Evolutionary conservation across 257 asterid genomes (phyloP).

Genomic region (Linderniella brevidens): DNA sequence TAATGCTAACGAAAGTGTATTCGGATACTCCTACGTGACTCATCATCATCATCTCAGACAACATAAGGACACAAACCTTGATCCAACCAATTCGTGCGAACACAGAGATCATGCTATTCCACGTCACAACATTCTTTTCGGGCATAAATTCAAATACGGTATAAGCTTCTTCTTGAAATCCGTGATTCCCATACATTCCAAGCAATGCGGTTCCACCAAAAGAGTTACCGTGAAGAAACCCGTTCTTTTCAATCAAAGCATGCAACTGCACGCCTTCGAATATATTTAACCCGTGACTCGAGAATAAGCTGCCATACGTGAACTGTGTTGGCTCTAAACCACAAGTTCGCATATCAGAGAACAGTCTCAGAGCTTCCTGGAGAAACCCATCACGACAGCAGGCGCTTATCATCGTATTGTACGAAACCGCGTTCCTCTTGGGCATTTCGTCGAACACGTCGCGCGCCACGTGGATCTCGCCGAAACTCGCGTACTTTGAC

Average conservation of each 20-base stretch:
- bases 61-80: constrained; percentile 28
- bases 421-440: constrained; percentile 38
- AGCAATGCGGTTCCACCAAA: constrained; percentile 63
- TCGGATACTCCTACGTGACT: constrained; percentile 28
- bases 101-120: constrained; percentile 48
- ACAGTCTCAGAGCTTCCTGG: constrained; percentile 30
- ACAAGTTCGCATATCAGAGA: constrained; percentile 37
- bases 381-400: constrained; percentile 26
- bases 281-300: constrained; percentile 28
- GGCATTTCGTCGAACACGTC: constrained; percentile 60
- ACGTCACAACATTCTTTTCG: constrained; percentile 38
- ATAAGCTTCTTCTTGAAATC: constrained; percentile 39
- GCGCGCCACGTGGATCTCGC: constrained; percentile 24
- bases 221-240: constrained; percentile 27
- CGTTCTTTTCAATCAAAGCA: constrained; percentile 41
- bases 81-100: constrained; percentile 33
- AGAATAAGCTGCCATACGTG: constrained; percentile 44
- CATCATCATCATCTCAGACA: constrained; percentile 29
- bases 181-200: constrained; percentile 43
- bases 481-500: constrained; percentile 16
- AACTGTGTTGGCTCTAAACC: constrained; percentile 39
- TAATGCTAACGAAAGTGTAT: constrained; percentile 30
- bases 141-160: constrained; percentile 51
- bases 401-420: constrained; percentile 46
- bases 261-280: constrained; percentile 43